Percentiles rank a stretch among this genome's conserved stretches.
These are phyloP conservation scores for Pleochaeta shiraiana DNA, from an alignment of 2,329 filamentous ascomycete genomes.

Conservation along the genomic window DNA sequence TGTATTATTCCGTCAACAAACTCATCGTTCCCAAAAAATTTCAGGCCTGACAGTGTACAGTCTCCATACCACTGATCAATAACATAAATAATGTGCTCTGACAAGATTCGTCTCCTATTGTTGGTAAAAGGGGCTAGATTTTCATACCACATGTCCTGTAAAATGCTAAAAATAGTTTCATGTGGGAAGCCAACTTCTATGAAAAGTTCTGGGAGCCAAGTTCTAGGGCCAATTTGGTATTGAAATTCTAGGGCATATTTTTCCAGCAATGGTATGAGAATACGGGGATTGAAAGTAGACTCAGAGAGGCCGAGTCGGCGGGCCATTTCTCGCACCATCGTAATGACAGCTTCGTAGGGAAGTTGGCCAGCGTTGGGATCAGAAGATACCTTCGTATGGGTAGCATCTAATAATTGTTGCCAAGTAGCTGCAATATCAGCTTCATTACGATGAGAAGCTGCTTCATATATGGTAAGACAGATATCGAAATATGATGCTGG, in stretches of 20 bases:
- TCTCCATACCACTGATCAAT: constrained; percentile 37
- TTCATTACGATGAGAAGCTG: constrained; percentile 74
- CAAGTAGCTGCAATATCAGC: constrained; percentile 70
- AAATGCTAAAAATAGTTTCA: constrained; percentile 36
- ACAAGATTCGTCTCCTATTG: constrained; percentile 31
- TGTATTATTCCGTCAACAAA: constrained; percentile 28
- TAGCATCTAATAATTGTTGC: constrained; percentile 56
- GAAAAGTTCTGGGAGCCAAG: constrained; percentile 35
- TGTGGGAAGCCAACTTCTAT: constrained; percentile 37
- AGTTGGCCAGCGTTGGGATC: constrained; percentile 22
- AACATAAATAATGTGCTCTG: constrained; percentile 38
- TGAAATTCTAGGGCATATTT: constrained; percentile 36
- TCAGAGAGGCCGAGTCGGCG: constrained; percentile 42
- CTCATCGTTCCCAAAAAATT: constrained; percentile 36
- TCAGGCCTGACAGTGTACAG: constrained; percentile 29
- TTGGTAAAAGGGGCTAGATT: constrained; percentile 43
- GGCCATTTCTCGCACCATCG: constrained; percentile 39
- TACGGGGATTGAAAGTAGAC: constrained; percentile 40
- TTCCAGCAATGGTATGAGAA: constrained; percentile 39
- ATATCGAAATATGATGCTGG: constrained; percentile 86
- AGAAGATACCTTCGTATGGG: constrained; percentile 29
- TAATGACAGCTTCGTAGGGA: constrained; percentile 50
- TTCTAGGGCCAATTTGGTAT: constrained; percentile 28
- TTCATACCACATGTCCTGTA: constrained; percentile 45
- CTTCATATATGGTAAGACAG: constrained; percentile 77